Evolutionary conservation across 2,329 filamentous ascomycete genomes (phyloP).

Genomic region (Botryosphaeria agaves): DNA sequence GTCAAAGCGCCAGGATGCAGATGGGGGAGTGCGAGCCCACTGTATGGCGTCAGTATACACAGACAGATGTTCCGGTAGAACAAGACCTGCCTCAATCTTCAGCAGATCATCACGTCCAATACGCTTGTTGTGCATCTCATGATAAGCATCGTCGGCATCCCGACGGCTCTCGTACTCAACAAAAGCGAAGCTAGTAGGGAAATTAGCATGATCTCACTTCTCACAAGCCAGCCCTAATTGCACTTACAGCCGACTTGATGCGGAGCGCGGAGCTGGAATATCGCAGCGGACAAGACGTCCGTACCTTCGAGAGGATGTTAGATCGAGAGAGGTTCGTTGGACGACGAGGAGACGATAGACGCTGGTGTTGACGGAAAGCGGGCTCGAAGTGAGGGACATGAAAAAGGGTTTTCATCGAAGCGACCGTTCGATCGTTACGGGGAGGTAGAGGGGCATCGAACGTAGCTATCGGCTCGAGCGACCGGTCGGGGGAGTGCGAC

Average conservation of each 20-base stretch:
- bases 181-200: slow-evolving; percentile 64
- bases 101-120: slow-evolving; percentile 87
- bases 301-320: slow-evolving; percentile 52
- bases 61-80: slow-evolving; percentile 1
- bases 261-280: slow-evolving; percentile 88
- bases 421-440: slow-evolving; percentile 31
- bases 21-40: slow-evolving; percentile 97
- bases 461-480: no score
- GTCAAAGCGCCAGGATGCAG: slow-evolving; percentile 96
- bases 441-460: slow-evolving; percentile 9
- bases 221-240: slow-evolving; percentile 1
- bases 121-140: slow-evolving; percentile 99
- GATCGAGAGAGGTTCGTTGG: slow-evolving; percentile 7
- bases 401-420: slow-evolving; percentile 6
- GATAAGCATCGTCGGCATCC: slow-evolving; percentile 96
- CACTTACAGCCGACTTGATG: slow-evolving; percentile 86
- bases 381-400: slow-evolving; percentile 5
- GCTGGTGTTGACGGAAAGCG: no score
- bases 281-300: slow-evolving; percentile 96
- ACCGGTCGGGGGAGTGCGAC: slow-evolving; percentile 14
- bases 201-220: slow-evolving; percentile 9
- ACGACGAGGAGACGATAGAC: slow-evolving; percentile 7
- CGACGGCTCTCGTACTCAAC: slow-evolving; percentile 98
- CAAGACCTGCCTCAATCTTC: slow-evolving; percentile 71
- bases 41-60: slow-evolving; percentile 22